A percentile compares a stretch with the other conserved stretches of the same genome.
phyloP scores from a whole-genome alignment of 495 filamentous ascomycete genomes.

The Ascodesmis nigricans region DNA sequence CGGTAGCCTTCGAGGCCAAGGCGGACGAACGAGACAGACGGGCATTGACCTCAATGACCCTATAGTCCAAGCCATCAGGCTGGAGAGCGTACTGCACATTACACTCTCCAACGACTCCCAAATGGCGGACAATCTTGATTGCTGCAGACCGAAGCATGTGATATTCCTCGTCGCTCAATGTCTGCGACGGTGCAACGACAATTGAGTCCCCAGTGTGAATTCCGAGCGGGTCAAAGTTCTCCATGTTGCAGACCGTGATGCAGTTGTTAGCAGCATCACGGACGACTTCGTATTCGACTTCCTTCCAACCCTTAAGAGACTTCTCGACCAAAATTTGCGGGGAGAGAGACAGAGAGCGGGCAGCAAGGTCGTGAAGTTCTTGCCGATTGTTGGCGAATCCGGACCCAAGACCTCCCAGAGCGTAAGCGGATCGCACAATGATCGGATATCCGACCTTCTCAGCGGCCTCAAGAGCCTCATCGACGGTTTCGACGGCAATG shows the following conservation, averaged over 20 bases:
- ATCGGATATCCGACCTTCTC: slow-evolving; percentile 81
- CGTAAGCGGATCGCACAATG: slow-evolving; percentile 90
- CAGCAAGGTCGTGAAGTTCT: slow-evolving; percentile 78
- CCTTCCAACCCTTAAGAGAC: slow-evolving; percentile 98
- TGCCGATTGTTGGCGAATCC: slow-evolving; percentile 91
- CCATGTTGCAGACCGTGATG: slow-evolving; percentile 99
- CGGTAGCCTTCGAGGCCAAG: slow-evolving; percentile 90
- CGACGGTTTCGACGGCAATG: slow-evolving; percentile 70
- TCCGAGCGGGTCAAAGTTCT: slow-evolving; percentile 93
- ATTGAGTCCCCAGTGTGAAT: slow-evolving; percentile 96
- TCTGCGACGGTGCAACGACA: slow-evolving; percentile 88
- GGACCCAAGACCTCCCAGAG: slow-evolving; percentile 83
- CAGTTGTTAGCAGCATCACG: slow-evolving; percentile 88
- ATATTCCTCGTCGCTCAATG: slow-evolving; percentile 89
- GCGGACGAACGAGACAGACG: slow-evolving; percentile 92
- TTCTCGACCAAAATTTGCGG: slow-evolving; percentile 97
- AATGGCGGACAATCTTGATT: slow-evolving; percentile 86
- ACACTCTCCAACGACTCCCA: slow-evolving; percentile 91
- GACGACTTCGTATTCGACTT: slow-evolving; percentile 94
- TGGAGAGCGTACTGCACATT: slow-evolving; percentile 96
- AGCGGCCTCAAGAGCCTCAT: slow-evolving; percentile 74
- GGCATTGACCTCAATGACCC: slow-evolving; percentile 96
- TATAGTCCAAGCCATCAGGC: slow-evolving; percentile 82
- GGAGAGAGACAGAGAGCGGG: slow-evolving; percentile 79
- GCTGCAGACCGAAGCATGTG: slow-evolving; percentile 95